Percentiles rank a stretch among this genome's conserved stretches.
phyloP scores from a whole-genome alignment of 768 basidiomycete genomes.

The Agaricus subrufescens region DNA sequence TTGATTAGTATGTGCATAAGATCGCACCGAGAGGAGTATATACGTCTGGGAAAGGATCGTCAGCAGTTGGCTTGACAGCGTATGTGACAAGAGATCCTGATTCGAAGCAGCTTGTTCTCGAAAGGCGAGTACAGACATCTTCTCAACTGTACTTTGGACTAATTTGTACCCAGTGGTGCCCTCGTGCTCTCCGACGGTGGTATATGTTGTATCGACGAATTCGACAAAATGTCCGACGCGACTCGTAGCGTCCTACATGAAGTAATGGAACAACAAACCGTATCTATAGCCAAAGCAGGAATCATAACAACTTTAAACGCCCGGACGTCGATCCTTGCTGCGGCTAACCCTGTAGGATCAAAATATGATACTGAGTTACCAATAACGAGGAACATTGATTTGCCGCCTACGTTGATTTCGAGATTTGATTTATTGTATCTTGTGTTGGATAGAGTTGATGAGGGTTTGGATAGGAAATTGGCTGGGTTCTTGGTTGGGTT shows the following conservation, averaged over 20 bases:
- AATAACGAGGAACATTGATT: slow-evolving; percentile 93
- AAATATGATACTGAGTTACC: slow-evolving; percentile 91
- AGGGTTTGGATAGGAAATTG: slow-evolving; percentile 75
- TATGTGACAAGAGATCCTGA: slow-evolving; percentile 98
- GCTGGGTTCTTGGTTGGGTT: slow-evolving; percentile 91
- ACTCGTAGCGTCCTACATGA: slow-evolving; percentile 98
- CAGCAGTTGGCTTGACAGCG: slow-evolving; percentile 96
- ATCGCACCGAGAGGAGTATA: slow-evolving; percentile 97
- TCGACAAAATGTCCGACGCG: slow-evolving; percentile 98
- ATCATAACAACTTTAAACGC: slow-evolving; percentile 99
- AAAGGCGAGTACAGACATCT: slow-evolving; percentile 56
- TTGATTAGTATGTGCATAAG: slow-evolving; percentile 89
- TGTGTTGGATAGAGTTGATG: slow-evolving; percentile 92
- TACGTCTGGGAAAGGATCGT: slow-evolving; percentile 96
- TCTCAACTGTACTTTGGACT: background rate
- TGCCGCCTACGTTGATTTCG: slow-evolving; percentile 96
- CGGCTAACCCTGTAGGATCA: slow-evolving; percentile 95
- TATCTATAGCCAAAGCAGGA: slow-evolving; percentile 97
- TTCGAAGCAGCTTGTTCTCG: slow-evolving; percentile 95
- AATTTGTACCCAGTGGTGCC: slow-evolving; percentile 59
- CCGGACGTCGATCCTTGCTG: slow-evolving; percentile 95
- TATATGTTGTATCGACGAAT: slow-evolving; percentile 98
- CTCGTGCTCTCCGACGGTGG: slow-evolving; percentile 94
- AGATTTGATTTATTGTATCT: slow-evolving; percentile 96
- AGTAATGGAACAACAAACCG: slow-evolving; percentile 99